phyloP scores from a whole-genome alignment of 306 rosid species.

The Comarum palustre region DNA sequence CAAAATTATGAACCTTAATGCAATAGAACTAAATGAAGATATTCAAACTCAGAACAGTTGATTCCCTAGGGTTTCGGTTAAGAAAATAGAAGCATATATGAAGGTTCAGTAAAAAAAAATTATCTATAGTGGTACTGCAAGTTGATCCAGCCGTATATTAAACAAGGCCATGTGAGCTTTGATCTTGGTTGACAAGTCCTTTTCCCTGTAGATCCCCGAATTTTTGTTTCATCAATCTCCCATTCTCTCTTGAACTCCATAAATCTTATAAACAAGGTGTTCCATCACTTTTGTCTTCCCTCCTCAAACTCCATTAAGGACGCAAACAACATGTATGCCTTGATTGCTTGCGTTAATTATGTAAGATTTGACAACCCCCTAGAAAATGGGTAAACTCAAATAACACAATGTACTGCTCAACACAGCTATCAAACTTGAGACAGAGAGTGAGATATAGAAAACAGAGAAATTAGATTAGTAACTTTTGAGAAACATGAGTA shows the following conservation, averaged over 20 bases:
- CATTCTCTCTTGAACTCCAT: slow-evolving; percentile 11
- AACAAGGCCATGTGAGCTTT: slow-evolving; percentile 31
- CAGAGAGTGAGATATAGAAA: background rate
- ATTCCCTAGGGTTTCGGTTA: background rate
- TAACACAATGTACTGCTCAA: background rate
- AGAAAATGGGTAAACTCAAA: background rate
- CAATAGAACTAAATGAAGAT: background rate
- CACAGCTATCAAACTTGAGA: background rate
- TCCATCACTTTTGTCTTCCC: slow-evolving; percentile 1
- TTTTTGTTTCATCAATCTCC: slow-evolving; percentile 18
- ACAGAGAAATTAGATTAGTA: background rate
- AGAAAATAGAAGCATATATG: background rate
- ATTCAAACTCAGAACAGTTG: background rate
- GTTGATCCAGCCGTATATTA: slow-evolving; percentile 22
- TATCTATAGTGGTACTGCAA: background rate
- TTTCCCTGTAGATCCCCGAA: slow-evolving; percentile 28
- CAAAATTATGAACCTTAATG: background rate
- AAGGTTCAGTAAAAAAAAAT: background rate
- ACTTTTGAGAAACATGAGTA: background rate
- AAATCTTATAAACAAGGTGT: background rate
- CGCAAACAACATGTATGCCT: background rate
- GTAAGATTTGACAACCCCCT: background rate
- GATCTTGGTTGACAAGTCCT: slow-evolving; percentile 31
- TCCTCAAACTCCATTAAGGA: background rate
- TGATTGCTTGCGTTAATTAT: background rate